phyloP scores from a whole-genome alignment of 2,329 filamentous ascomycete species.

The Talaromyces verruculosus region DNA sequence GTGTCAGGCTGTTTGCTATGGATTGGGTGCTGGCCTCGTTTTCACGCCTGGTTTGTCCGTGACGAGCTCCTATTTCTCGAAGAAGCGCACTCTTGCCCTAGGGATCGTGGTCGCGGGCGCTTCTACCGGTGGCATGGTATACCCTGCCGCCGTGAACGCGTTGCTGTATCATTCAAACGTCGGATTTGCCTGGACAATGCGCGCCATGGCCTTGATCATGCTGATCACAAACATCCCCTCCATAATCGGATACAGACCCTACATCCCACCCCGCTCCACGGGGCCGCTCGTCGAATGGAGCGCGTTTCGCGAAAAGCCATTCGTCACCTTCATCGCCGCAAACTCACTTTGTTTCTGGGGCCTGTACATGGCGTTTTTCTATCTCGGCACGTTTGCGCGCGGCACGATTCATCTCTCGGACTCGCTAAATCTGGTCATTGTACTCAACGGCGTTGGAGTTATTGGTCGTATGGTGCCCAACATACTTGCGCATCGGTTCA shows the following conservation, averaged over 20 bases:
- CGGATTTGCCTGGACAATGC: slow-evolving; percentile 20
- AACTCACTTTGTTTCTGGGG: slow-evolving; percentile 21
- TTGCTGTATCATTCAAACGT: slow-evolving; percentile 27
- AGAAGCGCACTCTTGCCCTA: slow-evolving; percentile 41
- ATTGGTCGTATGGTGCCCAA: slow-evolving; percentile 20
- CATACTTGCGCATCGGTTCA: slow-evolving; percentile 9
- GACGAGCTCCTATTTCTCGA: slow-evolving; percentile 45
- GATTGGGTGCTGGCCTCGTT: slow-evolving; percentile 45
- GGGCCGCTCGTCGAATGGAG: slow-evolving; percentile 21
- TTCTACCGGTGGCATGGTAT: slow-evolving; percentile 47
- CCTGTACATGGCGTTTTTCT: slow-evolving; percentile 22
- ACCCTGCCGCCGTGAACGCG: slow-evolving; percentile 45
- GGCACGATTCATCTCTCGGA: slow-evolving; percentile 11
- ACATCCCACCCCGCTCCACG: slow-evolving; percentile 11
- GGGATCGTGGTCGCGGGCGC: slow-evolving; percentile 40
- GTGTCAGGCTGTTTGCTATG: slow-evolving; percentile 43
- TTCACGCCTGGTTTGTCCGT: slow-evolving; percentile 45
- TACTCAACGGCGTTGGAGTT: slow-evolving; percentile 19
- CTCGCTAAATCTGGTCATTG: slow-evolving; percentile 18
- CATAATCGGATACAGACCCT: slow-evolving; percentile 18
- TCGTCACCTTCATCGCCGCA: slow-evolving; percentile 14
- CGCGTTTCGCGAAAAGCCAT: slow-evolving; percentile 19
- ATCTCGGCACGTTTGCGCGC: slow-evolving; percentile 32
- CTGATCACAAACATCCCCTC: slow-evolving; percentile 18
- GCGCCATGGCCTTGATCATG: slow-evolving; percentile 19